Base-by-base conservation (phyloP, 331 rosid species). In the Telfairia occidentalis region DNA sequence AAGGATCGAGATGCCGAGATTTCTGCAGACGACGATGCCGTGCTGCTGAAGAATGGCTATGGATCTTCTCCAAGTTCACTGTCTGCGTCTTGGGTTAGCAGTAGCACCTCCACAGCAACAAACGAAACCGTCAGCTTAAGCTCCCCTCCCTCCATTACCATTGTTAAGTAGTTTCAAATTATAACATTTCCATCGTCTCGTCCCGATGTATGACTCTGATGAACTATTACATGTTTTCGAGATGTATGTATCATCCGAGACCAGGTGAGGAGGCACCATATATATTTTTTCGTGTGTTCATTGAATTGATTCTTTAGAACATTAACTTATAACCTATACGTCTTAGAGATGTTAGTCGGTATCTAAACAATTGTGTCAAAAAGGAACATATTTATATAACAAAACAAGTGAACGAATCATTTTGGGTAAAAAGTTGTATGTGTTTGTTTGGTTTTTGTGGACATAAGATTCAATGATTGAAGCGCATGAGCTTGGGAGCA, bases 401-500 rank as follows among this genome's bases (percentile, higher is more conserved):
- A n/a, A n/a, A n/a, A n/a, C n/a, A n/a, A n/a, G n/a, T n/a, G n/a
- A n/a, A n/a, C n/a, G 75, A 70, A 70, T 70, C 12, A 29, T 16
- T 13, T 7, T 15, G 0, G 7, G 21, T 42, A 19, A 66, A 40
- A 66, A 66, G 12, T 9, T 49, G 18, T 40, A 9, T 40, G n/a
- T 4, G 0, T 37, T 5, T 37, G 6, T 37, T 37, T 6, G 40
- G 58, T 52, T 52, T 52, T 52, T 58, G 10, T 4, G 45, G 24
- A 34, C 43, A 63, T 1, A 1, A 53, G 6, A 15, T 1, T 24
- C 11, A 69, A 43, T 61, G 85, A 73, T 84, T 79, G 76, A 92
- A 92, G 8, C 83, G 70, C 98, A 94, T 88, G 45, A 91, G 5
- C 86, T 82, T 89, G 1, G 98, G 97, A 63, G 87, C 90, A 88